Evolutionary conservation across 2,329 filamentous ascomycete genomes (phyloP).

Genomic region (Claviceps sp.): DNA sequence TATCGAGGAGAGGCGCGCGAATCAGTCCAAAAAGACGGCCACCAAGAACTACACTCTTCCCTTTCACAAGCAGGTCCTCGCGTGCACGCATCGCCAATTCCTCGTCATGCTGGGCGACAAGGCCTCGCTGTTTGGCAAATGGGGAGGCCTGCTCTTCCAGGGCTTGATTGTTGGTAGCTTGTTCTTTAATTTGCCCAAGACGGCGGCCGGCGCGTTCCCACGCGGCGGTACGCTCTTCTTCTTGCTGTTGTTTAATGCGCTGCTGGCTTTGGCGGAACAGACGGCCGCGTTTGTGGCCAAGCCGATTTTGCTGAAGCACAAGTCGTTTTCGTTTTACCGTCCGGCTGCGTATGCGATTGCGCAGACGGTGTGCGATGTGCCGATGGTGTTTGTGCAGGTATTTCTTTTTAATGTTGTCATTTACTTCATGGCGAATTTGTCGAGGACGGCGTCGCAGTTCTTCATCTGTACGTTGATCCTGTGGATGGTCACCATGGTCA

Average conservation of each 20-base stretch:
- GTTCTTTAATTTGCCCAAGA: conserved; percentile 54
- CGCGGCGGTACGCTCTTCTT: conserved; percentile 37
- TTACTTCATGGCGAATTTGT: conserved; percentile 66
- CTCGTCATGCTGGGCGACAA: conserved; percentile 67
- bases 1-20: conserved; percentile 30
- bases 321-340: conserved; percentile 55
- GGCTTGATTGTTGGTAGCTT: conserved; percentile 63
- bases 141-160: conserved; percentile 65
- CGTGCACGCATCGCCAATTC: conserved; percentile 60
- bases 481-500: conserved; percentile 41
- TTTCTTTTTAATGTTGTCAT: conserved; percentile 56
- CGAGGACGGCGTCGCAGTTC: conserved; percentile 51
- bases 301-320: conserved; percentile 57
- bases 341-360: conserved; percentile 44
- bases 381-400: conserved; percentile 48
- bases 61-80: conserved; percentile 57
- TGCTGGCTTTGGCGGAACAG: conserved; percentile 65
- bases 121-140: conserved; percentile 64
- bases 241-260: conserved; percentile 36
- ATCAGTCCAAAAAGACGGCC: conserved; percentile 53
- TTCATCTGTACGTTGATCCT: conserved; percentile 52
- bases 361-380: conserved; percentile 44
- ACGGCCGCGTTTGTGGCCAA: conserved; percentile 49
- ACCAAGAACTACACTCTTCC: conserved; percentile 66
- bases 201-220: conserved; percentile 50